Conservation (phyloP, 2,329 filamentous ascomycete species). For the Chrysoporthe deuterocubensis region DNA sequence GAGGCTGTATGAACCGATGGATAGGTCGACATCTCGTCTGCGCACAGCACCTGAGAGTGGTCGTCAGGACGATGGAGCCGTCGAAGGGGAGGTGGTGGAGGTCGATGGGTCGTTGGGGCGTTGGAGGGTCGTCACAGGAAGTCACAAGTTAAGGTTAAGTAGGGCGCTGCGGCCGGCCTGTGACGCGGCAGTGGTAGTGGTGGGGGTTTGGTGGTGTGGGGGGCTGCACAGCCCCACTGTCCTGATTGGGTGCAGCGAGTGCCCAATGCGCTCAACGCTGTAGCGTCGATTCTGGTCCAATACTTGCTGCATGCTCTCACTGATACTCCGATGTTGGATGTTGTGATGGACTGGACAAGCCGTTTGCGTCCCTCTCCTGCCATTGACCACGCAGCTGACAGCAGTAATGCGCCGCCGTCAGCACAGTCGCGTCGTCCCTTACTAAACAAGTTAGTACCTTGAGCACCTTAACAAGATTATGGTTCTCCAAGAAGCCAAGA, state of each 20-base stretch:
- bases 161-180: background rate
- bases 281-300: too few relatives aligned
- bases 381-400: background rate
- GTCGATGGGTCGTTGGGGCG: background rate
- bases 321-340: background rate
- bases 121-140: background rate
- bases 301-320: too few relatives aligned
- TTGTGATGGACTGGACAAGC: background rate
- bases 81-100: background rate
- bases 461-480: too few relatives aligned
- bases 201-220: too few relatives aligned
- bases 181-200: background rate
- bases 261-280: too few relatives aligned
- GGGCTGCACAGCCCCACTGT: background rate
- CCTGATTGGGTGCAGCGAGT: background rate
- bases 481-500: too few relatives aligned
- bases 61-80: background rate
- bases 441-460: too few relatives aligned
- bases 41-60: too few relatives aligned
- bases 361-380: background rate
- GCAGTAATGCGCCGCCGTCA: background rate
- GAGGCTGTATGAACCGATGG: background rate
- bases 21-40: conserved; percentile 4
- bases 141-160: background rate
- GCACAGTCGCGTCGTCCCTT: background rate